These are phyloP conservation scores for Syncephalastrum sp. DNA, from an alignment of 371 early-diverging fungal species.

Conservation along the genomic window DNA sequence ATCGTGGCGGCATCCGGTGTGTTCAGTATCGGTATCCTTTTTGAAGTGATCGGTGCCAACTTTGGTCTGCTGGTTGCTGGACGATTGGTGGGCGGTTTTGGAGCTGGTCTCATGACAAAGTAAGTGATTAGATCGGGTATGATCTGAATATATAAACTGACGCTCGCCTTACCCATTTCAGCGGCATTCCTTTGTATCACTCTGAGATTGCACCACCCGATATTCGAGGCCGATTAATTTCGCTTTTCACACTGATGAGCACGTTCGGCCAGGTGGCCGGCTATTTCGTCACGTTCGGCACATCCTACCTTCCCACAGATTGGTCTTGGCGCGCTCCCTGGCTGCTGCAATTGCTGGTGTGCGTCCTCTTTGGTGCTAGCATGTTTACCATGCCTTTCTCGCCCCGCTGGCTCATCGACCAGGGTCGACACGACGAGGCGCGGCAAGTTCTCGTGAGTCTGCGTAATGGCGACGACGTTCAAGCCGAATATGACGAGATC, in stretches of 20 bases:
- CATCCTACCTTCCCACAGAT: slow-evolving; percentile 30
- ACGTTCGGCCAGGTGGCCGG: slow-evolving; percentile 43
- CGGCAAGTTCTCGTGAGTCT: slow-evolving; percentile 37
- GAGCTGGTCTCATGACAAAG: slow-evolving; percentile 42
- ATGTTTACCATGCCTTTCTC: slow-evolving; percentile 42
- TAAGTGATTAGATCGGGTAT: slow-evolving; percentile 4
- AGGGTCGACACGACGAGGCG: slow-evolving; percentile 50
- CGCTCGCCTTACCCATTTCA: neutral
- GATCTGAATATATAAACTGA: slow-evolving; percentile 31
- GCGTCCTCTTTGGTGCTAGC: slow-evolving; percentile 17
- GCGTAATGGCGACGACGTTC: slow-evolving; percentile 23
- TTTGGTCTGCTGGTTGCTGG: slow-evolving; percentile 44
- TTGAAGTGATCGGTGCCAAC: slow-evolving; percentile 41
- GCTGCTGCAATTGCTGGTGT: slow-evolving; percentile 29
- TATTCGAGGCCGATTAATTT: slow-evolving; percentile 50
- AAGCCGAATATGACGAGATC: slow-evolving; percentile 32
- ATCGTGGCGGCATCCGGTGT: slow-evolving; percentile 35
- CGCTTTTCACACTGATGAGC: slow-evolving; percentile 36
- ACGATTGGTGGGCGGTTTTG: slow-evolving; percentile 41
- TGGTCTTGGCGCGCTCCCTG: slow-evolving; percentile 48
- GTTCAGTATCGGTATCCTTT: slow-evolving; percentile 44
- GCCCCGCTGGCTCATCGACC: slow-evolving; percentile 59
- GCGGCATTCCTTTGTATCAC: slow-evolving; percentile 29
- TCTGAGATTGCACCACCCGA: slow-evolving; percentile 77
- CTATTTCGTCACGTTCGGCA: slow-evolving; percentile 50